These are phyloP conservation scores for Fomitopsis betulina DNA, from an alignment of 1,284 basidiomycete species.

Conservation along the genomic window DNA sequence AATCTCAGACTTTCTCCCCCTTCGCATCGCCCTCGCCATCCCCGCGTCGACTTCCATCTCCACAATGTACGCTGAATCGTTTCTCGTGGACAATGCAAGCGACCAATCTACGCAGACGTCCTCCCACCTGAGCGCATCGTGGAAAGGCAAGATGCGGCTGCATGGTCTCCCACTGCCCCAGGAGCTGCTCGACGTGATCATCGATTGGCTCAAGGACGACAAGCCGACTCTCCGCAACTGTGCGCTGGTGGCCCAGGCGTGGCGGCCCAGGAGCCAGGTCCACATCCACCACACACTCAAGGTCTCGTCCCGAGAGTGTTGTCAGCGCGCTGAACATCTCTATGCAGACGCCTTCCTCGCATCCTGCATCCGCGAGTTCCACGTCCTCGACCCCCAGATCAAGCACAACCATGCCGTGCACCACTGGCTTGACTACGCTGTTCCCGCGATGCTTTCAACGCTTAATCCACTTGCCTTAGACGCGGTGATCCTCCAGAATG, in stretches of 20 bases:
- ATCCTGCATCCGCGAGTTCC: neutral
- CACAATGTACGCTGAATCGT: neutral
- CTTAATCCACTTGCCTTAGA: neutral
- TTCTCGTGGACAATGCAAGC: neutral
- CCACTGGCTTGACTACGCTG: neutral
- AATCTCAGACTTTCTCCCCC: neutral
- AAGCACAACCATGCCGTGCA: neutral
- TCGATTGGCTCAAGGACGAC: neutral
- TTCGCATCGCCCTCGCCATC: neutral
- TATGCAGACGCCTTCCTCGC: neutral
- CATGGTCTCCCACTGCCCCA: neutral
- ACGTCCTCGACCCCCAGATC: neutral
- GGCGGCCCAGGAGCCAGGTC: neutral
- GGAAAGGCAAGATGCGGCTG: neutral
- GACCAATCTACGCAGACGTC: neutral
- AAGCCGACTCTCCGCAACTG: neutral
- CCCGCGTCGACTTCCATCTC: neutral
- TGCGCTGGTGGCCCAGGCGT: neutral
- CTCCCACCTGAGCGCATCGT: too few relatives aligned
- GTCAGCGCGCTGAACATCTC: neutral
- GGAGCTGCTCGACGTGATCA: constrained; percentile 1
- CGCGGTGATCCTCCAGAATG: neutral
- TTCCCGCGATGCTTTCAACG: neutral
- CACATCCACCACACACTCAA: neutral
- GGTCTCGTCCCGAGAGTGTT: neutral